Conservation (phyloP, 2,329 filamentous ascomycete genomes). For the Macrophomina tecta region DNA sequence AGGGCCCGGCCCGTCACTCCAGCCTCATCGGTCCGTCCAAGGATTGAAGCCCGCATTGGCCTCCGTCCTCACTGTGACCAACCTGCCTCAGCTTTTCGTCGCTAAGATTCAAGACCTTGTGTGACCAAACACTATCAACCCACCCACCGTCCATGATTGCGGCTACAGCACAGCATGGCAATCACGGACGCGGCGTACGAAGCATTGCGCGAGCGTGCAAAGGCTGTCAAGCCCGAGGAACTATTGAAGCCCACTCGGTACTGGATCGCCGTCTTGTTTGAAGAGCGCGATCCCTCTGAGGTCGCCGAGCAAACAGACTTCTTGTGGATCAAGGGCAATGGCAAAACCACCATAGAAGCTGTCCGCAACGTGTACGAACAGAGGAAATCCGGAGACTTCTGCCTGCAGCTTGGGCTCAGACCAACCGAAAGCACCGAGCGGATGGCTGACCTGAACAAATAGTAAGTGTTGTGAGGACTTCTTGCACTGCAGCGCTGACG, state of each 20-base stretch:
- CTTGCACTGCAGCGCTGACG: constrained; percentile 28
- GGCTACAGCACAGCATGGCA: not conserved
- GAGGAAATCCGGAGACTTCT: constrained; percentile 29
- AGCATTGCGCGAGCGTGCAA: constrained; percentile 25
- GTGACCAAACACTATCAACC: not conserved
- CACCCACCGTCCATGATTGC: not conserved
- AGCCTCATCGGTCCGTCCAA: not conserved
- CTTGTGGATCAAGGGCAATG: constrained; percentile 45
- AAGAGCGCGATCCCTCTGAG: constrained; percentile 31
- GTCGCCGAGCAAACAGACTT: constrained; percentile 37
- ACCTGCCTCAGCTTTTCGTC: not conserved
- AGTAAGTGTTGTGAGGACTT: not conserved
- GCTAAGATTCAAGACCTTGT: not conserved
- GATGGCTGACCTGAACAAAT: constrained; percentile 1
- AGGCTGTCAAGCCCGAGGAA: constrained; percentile 31
- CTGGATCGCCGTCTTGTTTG: constrained; percentile 44
- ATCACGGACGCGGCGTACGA: not conserved
- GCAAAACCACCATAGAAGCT: constrained; percentile 29
- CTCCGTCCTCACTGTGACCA: not conserved
- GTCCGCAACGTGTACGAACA: constrained; percentile 33
- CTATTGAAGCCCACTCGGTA: constrained; percentile 36
- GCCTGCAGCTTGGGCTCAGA: constrained; percentile 32
- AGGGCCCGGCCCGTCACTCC: not conserved
- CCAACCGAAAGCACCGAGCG: not conserved
- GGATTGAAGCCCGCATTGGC: not conserved